Conservation (phyloP, 2,329 filamentous ascomycete species). For the Tolypocladium pustulatum region DNA sequence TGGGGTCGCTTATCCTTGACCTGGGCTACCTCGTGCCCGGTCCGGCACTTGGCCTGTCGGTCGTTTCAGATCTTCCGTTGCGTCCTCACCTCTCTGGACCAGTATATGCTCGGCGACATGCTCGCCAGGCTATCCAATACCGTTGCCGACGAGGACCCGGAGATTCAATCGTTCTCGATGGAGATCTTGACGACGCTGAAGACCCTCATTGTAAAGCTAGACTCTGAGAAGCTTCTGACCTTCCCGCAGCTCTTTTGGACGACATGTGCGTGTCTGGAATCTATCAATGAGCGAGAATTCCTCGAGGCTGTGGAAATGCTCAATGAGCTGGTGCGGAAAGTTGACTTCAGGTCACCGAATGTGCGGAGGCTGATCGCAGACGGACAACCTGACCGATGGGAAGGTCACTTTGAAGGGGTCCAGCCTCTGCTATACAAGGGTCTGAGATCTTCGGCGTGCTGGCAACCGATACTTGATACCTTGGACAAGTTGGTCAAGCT, state of each 20-base stretch:
- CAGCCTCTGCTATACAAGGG: constrained; percentile 86
- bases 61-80: constrained; percentile 97
- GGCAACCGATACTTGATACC: constrained; percentile 65
- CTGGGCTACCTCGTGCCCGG: constrained; percentile 95
- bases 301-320: constrained; percentile 87
- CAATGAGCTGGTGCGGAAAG: constrained; percentile 71
- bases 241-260: constrained; percentile 98
- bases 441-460: constrained; percentile 72
- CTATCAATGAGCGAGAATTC: constrained; percentile 92
- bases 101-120: constrained; percentile 95
- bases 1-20: constrained; percentile 86
- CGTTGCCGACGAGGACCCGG: constrained; percentile 85
- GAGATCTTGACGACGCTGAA: constrained; percentile 93
- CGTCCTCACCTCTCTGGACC: constrained; percentile 81
- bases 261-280: constrained; percentile 89
- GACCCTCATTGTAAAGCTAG: constrained; percentile 78
- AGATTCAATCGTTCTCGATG: constrained; percentile 96
- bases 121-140: constrained; percentile 90
- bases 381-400: constrained; percentile 77
- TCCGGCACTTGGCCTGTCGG: constrained; percentile 86
- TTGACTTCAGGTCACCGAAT: constrained; percentile 63
- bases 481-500: constrained; percentile 71
- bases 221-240: constrained; percentile 67
- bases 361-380: constrained; percentile 65
- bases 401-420: constrained; percentile 77